Conservation (phyloP, 2,329 filamentous ascomycete species). For the Metarhizium brunneum region DNA sequence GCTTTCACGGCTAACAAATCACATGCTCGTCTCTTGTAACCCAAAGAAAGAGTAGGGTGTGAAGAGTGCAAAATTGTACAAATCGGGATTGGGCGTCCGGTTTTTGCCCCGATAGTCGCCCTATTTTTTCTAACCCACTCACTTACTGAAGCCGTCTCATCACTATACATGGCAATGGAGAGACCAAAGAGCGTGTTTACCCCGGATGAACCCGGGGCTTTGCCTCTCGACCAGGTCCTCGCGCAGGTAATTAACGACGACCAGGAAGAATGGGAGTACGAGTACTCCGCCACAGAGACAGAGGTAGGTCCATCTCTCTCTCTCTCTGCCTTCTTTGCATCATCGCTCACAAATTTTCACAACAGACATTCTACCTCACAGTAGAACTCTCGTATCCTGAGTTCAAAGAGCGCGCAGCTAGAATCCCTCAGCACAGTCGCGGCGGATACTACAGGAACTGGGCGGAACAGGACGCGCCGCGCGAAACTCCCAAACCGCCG, state of each 20-base stretch:
- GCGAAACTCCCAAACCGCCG: neutral
- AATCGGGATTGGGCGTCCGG: no score
- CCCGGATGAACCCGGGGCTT: constrained; percentile 15
- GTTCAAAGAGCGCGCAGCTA: constrained; percentile 37
- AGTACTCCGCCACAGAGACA: constrained; percentile 54
- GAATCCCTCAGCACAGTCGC: constrained; percentile 26
- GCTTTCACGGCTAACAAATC: no score
- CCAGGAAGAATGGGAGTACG: constrained; percentile 58
- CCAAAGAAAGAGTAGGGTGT: no score
- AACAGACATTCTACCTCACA: constrained; percentile 54
- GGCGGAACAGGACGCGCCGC: constrained; percentile 18
- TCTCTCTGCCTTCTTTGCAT: neutral
- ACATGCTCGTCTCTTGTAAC: no score
- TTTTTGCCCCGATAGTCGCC: no score
- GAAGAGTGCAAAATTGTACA: no score
- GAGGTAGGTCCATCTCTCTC: constrained; percentile 34
- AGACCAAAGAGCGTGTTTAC: neutral
- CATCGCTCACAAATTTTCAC: neutral
- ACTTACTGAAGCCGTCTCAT: neutral
- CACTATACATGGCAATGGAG: neutral
- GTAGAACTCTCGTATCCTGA: constrained; percentile 54
- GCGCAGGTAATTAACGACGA: constrained; percentile 24
- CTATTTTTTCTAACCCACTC: no score
- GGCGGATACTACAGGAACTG: constrained; percentile 39
- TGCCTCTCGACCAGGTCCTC: constrained; percentile 18